Evolutionary conservation across 1,139 yeast species (phyloP), one percentile per base, ranked within the genome.

Genomic region (Saccharomyces hybrid): DNA sequence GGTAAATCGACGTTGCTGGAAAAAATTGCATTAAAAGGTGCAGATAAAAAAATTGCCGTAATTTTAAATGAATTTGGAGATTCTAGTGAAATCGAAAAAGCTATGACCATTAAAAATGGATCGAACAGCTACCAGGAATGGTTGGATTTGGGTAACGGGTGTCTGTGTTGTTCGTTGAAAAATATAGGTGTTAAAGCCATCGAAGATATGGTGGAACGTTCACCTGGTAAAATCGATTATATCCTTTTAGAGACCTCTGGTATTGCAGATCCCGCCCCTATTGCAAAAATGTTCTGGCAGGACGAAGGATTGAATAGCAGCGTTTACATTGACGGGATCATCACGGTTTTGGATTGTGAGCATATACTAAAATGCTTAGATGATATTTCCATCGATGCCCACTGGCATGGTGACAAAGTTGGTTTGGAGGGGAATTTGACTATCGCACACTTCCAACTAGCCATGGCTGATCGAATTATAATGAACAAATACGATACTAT

Each of bases 191-290:
- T 93, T 1, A 77, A 85, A 42, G 99, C 99, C 0, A 90, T 93
- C 57, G 99, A 93, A 69, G 83, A 88, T 57, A 78, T 93, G 63
- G 84, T 93, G 62, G 86, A 83, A 50, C 79, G 84, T 50, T 80
- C 86, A 46, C 86, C 84, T 14, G 85, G 81, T 48, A 79, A 78
- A 54, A 91, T 93, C 56, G 99, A 95, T 69, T 88, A 93, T 66
- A 90, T 93, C 28, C 70, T 93, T 28, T 73, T 95, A 54, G 99
- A 93, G 68, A 95, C 99, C 0, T 89, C 97, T 0, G 99, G 99
- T 0, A 78, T 95, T n/a, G 99, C 99, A 0, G 98, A 93, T 67
- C 99, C 99, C 0, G 97, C 86, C 0, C 98, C 98, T 0, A 89
- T 93, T 41, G 97, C 97, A 7, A 82, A 84, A 61, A 93, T 93